These are phyloP conservation scores for Cryptococcus maquisensis DNA, from an alignment of 1,284 basidiomycete genomes.

Conservation along the genomic window DNA sequence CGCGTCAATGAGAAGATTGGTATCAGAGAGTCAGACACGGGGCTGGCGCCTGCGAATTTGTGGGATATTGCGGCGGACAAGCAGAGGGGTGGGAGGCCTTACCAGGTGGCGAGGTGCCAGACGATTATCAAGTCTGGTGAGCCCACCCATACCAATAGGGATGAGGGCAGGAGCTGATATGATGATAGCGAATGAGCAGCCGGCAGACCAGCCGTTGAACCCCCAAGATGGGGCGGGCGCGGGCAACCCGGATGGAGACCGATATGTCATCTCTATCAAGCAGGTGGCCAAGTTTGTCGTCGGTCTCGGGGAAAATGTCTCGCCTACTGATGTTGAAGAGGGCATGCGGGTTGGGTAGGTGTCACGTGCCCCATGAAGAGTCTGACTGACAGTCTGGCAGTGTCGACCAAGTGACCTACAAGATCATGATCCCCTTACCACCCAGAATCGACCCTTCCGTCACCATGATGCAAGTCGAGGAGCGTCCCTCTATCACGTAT, in stretches of 20 bases:
- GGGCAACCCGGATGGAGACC: slow-evolving; percentile 73
- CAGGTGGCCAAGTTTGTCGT: slow-evolving; percentile 99
- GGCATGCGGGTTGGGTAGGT: slow-evolving; percentile 97
- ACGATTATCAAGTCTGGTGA: slow-evolving; percentile 80
- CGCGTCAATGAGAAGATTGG: slow-evolving; percentile 96
- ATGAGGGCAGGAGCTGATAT: neutral
- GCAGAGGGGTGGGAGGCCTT: slow-evolving; percentile 75
- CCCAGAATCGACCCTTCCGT: slow-evolving; percentile 99
- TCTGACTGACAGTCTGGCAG: slow-evolving; percentile 36
- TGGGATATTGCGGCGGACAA: slow-evolving; percentile 90
- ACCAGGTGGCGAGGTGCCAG: slow-evolving; percentile 97
- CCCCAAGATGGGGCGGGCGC: slow-evolving; percentile 49
- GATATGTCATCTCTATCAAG: slow-evolving; percentile 99
- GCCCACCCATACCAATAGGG: slow-evolving; percentile 16
- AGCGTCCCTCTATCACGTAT: slow-evolving; percentile 98
- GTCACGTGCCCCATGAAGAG: too few relatives aligned
- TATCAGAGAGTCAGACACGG: slow-evolving; percentile 98
- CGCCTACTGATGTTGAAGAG: slow-evolving; percentile 98
- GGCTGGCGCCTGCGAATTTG: slow-evolving; percentile 90
- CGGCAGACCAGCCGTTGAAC: slow-evolving; percentile 51
- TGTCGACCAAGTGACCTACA: slow-evolving; percentile 71
- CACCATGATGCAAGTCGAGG: slow-evolving; percentile 99
- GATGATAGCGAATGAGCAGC: slow-evolving; percentile 58
- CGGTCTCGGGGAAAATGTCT: slow-evolving; percentile 90
- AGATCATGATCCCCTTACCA: slow-evolving; percentile 99